Evolutionary conservation across 2,329 filamentous ascomycete genomes (phyloP).

Genomic region (Coniella vitis): DNA sequence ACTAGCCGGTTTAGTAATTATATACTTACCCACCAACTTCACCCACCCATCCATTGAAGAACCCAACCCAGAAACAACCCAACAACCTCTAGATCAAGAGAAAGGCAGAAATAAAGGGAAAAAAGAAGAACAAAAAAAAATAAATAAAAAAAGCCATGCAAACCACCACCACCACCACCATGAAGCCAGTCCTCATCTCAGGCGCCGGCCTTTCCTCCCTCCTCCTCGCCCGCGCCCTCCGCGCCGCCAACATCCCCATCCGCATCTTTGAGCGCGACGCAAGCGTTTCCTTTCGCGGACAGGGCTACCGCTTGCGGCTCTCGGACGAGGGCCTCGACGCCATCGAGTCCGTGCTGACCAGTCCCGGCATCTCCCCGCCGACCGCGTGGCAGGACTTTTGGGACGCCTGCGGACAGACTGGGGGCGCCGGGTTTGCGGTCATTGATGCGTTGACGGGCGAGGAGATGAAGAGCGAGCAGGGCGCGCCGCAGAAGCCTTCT

Average conservation of each 20-base stretch:
- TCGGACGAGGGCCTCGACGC: slow-evolving; percentile 51
- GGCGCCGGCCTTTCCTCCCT: slow-evolving; percentile 38
- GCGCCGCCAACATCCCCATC: slow-evolving; percentile 38
- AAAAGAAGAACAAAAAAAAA: neutral
- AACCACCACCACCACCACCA: slow-evolving; percentile 23
- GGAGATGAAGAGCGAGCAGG: slow-evolving; percentile 26
- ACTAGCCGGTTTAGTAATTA: too few relatives aligned
- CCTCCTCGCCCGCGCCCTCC: slow-evolving; percentile 37
- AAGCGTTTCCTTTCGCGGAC: slow-evolving; percentile 46
- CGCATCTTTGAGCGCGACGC: slow-evolving; percentile 50
- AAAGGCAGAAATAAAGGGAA: too few relatives aligned
- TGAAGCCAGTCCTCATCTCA: slow-evolving; percentile 45
- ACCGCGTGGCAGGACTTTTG: slow-evolving; percentile 48
- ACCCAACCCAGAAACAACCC: too few relatives aligned
- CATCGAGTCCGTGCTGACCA: slow-evolving; percentile 50
- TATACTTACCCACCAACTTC: too few relatives aligned
- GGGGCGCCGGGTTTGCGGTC: slow-evolving; percentile 42
- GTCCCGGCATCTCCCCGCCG: slow-evolving; percentile 17
- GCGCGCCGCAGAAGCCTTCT: too few relatives aligned
- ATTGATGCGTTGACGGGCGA: slow-evolving; percentile 50
- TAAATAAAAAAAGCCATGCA: neutral
- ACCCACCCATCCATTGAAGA: too few relatives aligned
- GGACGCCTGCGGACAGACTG: slow-evolving; percentile 53
- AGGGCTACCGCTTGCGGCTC: slow-evolving; percentile 56
- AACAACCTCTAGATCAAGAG: too few relatives aligned